Evolutionary conservation across 1,284 basidiomycete species (phyloP).

Genomic region (Lentinula novae-zelandiae): DNA sequence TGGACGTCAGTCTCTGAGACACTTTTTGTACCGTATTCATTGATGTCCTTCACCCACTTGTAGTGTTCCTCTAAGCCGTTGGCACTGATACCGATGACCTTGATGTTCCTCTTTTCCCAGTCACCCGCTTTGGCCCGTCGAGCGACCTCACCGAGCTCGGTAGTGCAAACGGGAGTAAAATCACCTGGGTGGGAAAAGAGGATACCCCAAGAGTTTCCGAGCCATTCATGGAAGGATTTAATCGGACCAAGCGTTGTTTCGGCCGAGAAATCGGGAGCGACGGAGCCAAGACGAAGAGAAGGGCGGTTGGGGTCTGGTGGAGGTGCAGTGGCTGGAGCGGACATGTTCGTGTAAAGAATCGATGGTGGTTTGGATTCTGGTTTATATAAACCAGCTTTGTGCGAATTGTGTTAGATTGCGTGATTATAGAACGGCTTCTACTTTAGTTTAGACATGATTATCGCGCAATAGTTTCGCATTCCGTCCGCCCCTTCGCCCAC

Average conservation of each 20-base stretch:
- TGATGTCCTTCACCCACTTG: conserved; percentile 91
- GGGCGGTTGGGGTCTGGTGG: conserved; percentile 4
- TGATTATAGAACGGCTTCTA: not conserved
- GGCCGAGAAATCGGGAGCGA: conserved; percentile 64
- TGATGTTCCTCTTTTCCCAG: conserved; percentile 86
- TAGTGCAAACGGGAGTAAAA: conserved; percentile 67
- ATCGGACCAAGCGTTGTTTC: conserved; percentile 62
- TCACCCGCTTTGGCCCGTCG: conserved; percentile 66
- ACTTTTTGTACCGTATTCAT: conserved; percentile 65
- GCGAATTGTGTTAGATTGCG: conserved; percentile 5
- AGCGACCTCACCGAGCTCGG: conserved; percentile 95
- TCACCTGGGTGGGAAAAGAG: conserved; percentile 94
- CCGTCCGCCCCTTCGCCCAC: not conserved
- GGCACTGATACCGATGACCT: conserved; percentile 93
- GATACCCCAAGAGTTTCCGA: conserved; percentile 74
- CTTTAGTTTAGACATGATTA: not conserved
- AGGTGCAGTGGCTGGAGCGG: not conserved
- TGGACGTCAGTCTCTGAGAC: conserved; percentile 69
- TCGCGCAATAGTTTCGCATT: not conserved
- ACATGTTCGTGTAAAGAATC: not conserved
- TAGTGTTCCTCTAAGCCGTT: conserved; percentile 87
- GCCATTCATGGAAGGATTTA: conserved; percentile 72
- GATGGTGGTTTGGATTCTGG: not conserved
- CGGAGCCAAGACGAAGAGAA: conserved; percentile 22
- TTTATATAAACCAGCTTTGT: not conserved